Evolutionary conservation across 2,329 filamentous ascomycete genomes (phyloP).

Genomic region (Pseudogymnoascus sp.): DNA sequence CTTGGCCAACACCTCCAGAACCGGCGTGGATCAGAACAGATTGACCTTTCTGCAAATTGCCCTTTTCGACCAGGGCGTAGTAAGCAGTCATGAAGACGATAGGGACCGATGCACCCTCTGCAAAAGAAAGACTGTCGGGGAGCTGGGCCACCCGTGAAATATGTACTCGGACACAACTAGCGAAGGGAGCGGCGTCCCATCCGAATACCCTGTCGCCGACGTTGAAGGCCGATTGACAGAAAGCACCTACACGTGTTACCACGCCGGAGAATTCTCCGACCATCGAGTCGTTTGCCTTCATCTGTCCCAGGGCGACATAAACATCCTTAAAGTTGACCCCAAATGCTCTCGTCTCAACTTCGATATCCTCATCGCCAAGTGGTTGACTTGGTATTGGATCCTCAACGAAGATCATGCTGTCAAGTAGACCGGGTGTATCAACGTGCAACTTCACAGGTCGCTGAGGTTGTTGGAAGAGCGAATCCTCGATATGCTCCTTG

Average conservation of each 20-base stretch:
- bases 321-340: conserved; percentile 23
- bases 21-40: conserved; percentile 20
- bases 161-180: background rate
- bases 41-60: conserved; percentile 30
- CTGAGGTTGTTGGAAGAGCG: background rate
- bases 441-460: conserved; percentile 1
- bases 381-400: conserved; percentile 12
- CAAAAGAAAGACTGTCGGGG: conserved; percentile 33
- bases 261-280: conserved; percentile 11
- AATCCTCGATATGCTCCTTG: background rate
- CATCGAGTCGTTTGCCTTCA: conserved; percentile 10
- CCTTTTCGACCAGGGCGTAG: conserved; percentile 37
- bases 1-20: conserved; percentile 19
- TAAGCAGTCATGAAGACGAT: conserved; percentile 37
- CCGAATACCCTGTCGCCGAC: conserved; percentile 28
- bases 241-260: conserved; percentile 9
- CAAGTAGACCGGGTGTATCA: conserved; percentile 18
- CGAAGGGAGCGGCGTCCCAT: conserved; percentile 6
- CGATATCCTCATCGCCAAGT: conserved; percentile 17
- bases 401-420: conserved; percentile 22
- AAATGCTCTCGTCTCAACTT: conserved; percentile 16
- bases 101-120: conserved; percentile 34
- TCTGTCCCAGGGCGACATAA: conserved; percentile 19
- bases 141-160: conserved; percentile 12
- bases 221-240: background rate